Percentiles rank a stretch among this genome's conserved stretches.
These are phyloP conservation scores for Cynara cardunculus DNA, from an alignment of 129 eudicot species.

Conservation along the genomic window DNA sequence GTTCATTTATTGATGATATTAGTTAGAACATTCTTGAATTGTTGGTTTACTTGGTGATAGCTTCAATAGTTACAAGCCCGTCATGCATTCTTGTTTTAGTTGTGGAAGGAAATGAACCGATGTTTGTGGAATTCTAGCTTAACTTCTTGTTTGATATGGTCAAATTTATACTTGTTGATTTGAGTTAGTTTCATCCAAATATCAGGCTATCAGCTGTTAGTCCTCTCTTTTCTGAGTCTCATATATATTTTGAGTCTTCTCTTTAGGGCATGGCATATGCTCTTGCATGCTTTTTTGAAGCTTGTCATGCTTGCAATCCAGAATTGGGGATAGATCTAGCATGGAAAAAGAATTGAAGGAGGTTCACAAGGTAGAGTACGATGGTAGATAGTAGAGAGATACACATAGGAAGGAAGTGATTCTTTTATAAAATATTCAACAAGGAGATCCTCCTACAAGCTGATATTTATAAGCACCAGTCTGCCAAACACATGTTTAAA, in stretches of 20 bases:
- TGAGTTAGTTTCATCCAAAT: not conserved
- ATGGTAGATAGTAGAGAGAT: not conserved
- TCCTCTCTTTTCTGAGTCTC: not conserved
- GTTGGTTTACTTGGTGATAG: not conserved
- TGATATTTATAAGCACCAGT: not conserved
- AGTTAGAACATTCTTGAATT: not conserved
- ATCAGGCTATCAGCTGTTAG: not conserved
- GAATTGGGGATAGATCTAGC: not conserved
- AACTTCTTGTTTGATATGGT: constrained; percentile 5
- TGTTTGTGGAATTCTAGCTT: not conserved
- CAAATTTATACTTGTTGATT: not conserved
- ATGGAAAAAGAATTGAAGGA: not conserved
- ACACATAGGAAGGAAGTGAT: not conserved
- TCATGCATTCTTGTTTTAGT: not conserved
- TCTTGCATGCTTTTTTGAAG: too few species aligned
- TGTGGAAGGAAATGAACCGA: not conserved
- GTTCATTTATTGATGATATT: not conserved
- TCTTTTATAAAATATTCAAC: not conserved
- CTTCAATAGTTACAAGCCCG: too few species aligned
- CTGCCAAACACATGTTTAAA: not conserved
- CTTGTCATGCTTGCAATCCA: too few species aligned
- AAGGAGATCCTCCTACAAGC: not conserved
- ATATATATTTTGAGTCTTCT: not conserved
- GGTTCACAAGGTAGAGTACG: not conserved
- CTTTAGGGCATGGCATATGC: not conserved